Evolutionary conservation across 371 early-diverging fungal species (phyloP).

Genomic region (Mucor circinelloides): DNA sequence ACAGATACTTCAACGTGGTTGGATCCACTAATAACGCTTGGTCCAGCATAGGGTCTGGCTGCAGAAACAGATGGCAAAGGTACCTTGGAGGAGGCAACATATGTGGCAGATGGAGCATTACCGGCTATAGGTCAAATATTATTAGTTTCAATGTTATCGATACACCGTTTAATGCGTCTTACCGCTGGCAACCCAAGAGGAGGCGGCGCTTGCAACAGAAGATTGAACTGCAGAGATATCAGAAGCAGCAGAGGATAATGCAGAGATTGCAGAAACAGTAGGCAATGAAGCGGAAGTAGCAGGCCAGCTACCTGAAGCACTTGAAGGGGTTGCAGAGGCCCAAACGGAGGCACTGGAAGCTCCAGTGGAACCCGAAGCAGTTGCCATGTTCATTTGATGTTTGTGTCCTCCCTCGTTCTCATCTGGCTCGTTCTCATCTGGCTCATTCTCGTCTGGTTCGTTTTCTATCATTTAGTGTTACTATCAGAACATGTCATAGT

Average conservation of each 20-base stretch:
- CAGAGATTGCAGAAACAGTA: not conserved
- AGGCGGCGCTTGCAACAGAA: conserved; percentile 7
- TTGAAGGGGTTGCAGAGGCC: conserved; percentile 4
- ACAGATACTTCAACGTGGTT: conserved; percentile 17
- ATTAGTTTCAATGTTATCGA: not conserved
- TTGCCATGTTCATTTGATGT: not conserved
- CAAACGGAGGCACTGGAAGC: not conserved
- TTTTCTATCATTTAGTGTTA: conserved; percentile 1
- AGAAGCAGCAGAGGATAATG: conserved; percentile 4
- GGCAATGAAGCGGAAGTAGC: not conserved
- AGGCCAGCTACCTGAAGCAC: not conserved
- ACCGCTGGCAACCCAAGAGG: conserved; percentile 17
- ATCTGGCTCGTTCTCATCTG: conserved; percentile 5
- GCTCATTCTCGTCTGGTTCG: conserved; percentile 9
- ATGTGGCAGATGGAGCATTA: not conserved
- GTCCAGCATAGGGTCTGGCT: conserved; percentile 28
- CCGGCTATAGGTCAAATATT: not conserved
- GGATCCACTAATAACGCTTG: conserved; percentile 20
- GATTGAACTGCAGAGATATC: conserved; percentile 2
- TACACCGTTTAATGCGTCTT: not conserved
- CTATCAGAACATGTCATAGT: not conserved
- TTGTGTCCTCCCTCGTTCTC: conserved; percentile 3
- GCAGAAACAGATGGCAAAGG: conserved; percentile 15
- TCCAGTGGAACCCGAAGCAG: not conserved
- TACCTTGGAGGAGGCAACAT: conserved; percentile 4